phyloP scores from a whole-genome alignment of 2,329 filamentous ascomycete genomes.

The Sclerotinia glacialis region DNA sequence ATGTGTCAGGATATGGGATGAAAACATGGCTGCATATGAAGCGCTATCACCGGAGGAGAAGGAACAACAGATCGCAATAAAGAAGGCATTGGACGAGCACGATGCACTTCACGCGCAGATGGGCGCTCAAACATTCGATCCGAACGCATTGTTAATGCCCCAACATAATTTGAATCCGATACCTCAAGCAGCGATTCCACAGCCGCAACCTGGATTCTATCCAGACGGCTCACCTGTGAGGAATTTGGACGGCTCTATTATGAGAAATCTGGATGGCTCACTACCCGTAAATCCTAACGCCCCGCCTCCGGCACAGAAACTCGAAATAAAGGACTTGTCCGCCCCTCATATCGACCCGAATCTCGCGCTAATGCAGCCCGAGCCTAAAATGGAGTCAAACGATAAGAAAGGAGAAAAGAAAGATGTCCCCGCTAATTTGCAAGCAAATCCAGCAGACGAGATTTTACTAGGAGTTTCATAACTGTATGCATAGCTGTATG shows the following conservation, averaged over 20 bases:
- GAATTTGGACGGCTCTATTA: slow-evolving; percentile 4
- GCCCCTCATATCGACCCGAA: neutral
- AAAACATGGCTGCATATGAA: slow-evolving; percentile 59
- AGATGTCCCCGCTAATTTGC: neutral
- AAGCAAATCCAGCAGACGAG: neutral
- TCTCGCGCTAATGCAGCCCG: neutral
- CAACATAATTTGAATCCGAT: slow-evolving; percentile 5
- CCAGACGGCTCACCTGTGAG: slow-evolving; percentile 5
- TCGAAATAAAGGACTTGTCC: slow-evolving; percentile 1
- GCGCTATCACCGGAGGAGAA: slow-evolving; percentile 58
- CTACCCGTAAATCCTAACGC: slow-evolving; percentile 8
- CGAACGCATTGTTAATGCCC: neutral
- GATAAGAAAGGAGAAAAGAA: neutral
- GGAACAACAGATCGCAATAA: slow-evolving; percentile 42
- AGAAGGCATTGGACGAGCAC: slow-evolving; percentile 27
- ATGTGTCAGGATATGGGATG: slow-evolving; percentile 65
- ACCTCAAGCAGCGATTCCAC: neutral
- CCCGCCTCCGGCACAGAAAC: neutral
- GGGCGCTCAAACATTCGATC: slow-evolving; percentile 7
- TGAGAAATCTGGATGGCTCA: slow-evolving; percentile 9
- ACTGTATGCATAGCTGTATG: neutral
- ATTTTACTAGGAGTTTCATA: neutral
- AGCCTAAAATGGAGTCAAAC: neutral
- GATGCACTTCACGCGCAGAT: slow-evolving; percentile 23
- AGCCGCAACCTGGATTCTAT: slow-evolving; percentile 7